phyloP scores from a whole-genome alignment of 345 rosid genomes.

The Hypericum perforatum region DNA sequence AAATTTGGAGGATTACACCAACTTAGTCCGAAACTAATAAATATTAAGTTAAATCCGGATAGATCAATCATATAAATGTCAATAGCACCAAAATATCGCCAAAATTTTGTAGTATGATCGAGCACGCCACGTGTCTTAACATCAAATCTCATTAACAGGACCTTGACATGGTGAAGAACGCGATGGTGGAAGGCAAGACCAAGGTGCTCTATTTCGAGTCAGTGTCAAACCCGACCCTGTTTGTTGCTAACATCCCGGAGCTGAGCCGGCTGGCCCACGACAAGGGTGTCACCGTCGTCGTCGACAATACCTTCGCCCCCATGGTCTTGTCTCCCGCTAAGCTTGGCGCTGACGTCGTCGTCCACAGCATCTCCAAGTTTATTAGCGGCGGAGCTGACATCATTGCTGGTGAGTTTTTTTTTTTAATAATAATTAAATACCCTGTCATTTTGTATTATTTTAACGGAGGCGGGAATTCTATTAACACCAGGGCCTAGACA shows the following conservation, averaged over 20 bases:
- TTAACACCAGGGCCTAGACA: too few relatives aligned
- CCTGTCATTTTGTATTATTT: too few relatives aligned
- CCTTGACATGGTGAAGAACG: slow-evolving; percentile 41
- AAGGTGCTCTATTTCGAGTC: slow-evolving; percentile 81
- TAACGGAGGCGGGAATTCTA: too few relatives aligned
- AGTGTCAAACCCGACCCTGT: slow-evolving; percentile 70
- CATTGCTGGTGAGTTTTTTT: slow-evolving; percentile 55
- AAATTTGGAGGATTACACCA: too few relatives aligned
- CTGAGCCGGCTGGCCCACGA: slow-evolving; percentile 73
- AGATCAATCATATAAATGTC: too few relatives aligned
- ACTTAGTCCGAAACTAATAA: too few relatives aligned
- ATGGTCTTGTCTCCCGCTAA: slow-evolving; percentile 85
- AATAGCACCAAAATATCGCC: too few relatives aligned
- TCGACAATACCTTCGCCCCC: slow-evolving; percentile 88
- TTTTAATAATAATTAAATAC: neutral
- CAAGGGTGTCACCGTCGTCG: slow-evolving; percentile 64
- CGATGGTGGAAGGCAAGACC: slow-evolving; percentile 57
- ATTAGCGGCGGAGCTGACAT: slow-evolving; percentile 96
- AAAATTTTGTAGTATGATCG: too few relatives aligned
- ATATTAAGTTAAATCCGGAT: too few relatives aligned
- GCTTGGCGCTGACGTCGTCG: slow-evolving; percentile 89
- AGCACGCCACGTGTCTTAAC: too few relatives aligned
- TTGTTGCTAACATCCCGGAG: slow-evolving; percentile 69
- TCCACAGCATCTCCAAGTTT: slow-evolving; percentile 88
- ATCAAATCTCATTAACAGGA: slow-evolving; percentile 11